These are phyloP conservation scores for Xanthoconium separans DNA, from an alignment of 1,284 basidiomycete genomes.

Conservation along the genomic window DNA sequence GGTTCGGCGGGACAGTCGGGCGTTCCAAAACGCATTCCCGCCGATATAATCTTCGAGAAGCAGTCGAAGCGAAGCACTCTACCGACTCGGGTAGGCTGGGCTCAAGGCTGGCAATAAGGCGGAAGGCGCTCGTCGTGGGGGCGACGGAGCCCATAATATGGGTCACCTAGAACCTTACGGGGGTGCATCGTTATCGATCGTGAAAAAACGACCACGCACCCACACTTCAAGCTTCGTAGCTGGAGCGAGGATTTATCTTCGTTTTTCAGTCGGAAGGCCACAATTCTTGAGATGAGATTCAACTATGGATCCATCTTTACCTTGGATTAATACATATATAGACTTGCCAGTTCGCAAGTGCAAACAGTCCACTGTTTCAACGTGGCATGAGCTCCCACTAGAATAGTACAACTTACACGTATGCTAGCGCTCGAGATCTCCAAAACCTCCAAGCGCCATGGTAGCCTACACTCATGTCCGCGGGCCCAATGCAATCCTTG, in stretches of 20 bases:
- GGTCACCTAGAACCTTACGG: constrained; percentile 51
- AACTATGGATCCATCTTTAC: constrained; percentile 63
- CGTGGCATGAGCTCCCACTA: background rate
- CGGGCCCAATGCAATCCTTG: background rate
- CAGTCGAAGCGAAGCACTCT: constrained; percentile 81
- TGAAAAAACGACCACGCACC: constrained; percentile 36
- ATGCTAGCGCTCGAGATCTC: background rate
- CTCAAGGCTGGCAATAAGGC: constrained; percentile 76
- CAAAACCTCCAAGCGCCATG: background rate
- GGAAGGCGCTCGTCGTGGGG: constrained; percentile 57
- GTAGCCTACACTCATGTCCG: background rate
- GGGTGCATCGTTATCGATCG: background rate
- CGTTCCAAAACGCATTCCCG: constrained; percentile 64
- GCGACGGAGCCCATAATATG: constrained; percentile 69
- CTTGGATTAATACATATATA: constrained; percentile 38
- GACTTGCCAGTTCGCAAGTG: constrained; percentile 54
- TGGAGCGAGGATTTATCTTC: constrained; percentile 70
- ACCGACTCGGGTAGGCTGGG: constrained; percentile 55
- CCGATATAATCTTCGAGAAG: constrained; percentile 82
- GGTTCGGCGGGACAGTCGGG: constrained; percentile 58
- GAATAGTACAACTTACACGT: background rate
- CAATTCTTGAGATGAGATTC: background rate
- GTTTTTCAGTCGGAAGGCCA: constrained; percentile 47
- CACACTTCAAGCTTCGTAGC: constrained; percentile 76
- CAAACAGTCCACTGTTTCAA: constrained; percentile 44